Conservation (phyloP, 2,329 filamentous ascomycete genomes). For the Paramyrothecium sp. region DNA sequence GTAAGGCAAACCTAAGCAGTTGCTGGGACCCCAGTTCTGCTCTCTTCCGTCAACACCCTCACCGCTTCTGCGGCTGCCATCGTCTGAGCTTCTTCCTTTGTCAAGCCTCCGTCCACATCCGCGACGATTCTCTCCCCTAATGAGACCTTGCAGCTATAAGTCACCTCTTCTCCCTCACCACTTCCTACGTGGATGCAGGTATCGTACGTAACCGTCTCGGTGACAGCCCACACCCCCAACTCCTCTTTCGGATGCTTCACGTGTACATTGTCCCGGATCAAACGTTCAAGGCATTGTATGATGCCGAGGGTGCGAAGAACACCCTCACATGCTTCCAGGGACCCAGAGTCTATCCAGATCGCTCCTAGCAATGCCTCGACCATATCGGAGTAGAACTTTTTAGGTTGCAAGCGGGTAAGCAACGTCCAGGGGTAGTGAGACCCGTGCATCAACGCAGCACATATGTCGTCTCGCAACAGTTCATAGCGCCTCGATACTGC, state of each 20-base stretch:
- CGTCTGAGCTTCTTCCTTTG: slow-evolving; percentile 50
- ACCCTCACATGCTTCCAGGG: slow-evolving; percentile 53
- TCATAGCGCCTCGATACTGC: slow-evolving; percentile 44
- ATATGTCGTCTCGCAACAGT: slow-evolving; percentile 46
- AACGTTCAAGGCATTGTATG: slow-evolving; percentile 56
- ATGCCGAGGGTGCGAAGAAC: slow-evolving; percentile 67
- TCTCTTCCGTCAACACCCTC: slow-evolving; percentile 23
- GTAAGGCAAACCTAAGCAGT: too few relatives aligned
- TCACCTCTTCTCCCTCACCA: slow-evolving; percentile 16
- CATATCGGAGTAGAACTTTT: slow-evolving; percentile 82
- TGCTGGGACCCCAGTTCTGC: neutral
- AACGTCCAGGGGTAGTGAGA: slow-evolving; percentile 72
- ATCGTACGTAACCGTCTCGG: slow-evolving; percentile 53
- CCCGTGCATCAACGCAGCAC: slow-evolving; percentile 46
- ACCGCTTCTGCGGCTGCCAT: slow-evolving; percentile 55
- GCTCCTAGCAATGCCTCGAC: slow-evolving; percentile 80
- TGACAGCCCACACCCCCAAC: slow-evolving; percentile 57
- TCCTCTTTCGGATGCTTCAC: slow-evolving; percentile 65
- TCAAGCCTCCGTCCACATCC: slow-evolving; percentile 43
- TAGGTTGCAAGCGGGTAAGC: slow-evolving; percentile 62
- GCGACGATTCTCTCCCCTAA: slow-evolving; percentile 47
- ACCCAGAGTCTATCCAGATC: slow-evolving; percentile 77
- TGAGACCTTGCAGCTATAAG: slow-evolving; percentile 44
- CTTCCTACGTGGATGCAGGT: slow-evolving; percentile 19
- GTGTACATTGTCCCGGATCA: slow-evolving; percentile 60